Evolutionary conservation across 2,329 filamentous ascomycete species (phyloP), one percentile per base, ranked within the genome.

Genomic region (Aureobasidium sp.): DNA sequence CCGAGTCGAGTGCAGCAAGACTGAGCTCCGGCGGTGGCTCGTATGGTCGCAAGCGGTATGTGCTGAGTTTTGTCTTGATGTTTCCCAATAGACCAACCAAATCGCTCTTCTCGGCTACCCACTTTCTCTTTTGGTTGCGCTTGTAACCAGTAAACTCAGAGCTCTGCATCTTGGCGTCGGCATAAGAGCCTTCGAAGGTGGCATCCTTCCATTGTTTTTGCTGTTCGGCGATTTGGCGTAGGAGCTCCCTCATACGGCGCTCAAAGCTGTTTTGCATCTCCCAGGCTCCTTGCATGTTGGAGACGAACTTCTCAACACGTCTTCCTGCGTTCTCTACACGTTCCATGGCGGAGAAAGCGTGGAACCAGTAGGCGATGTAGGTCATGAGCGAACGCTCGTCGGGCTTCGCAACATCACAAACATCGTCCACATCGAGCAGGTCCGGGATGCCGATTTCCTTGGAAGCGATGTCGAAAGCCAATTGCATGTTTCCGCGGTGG

Each of bases 341-440:
- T 78, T 99, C 94, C 87, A 99, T 95, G 72, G 97, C 93, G 34
- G 93, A 97, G 74, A 99, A 99, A 69, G 94, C 94, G 73, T 99
- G 94, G 82, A 99, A 99, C 94, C 94, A 99, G 80, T 99, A 99
- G 66, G 94, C 94, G 70, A 99, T 99, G 75, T 99, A 99, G 0
- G 94, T 99, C 94, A 99, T 99, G 73, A 99, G 82, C 74, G 90
- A 95, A 69, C 91, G 87, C 76, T 99, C 94, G 73, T 99, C 94
- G 27, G 94, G 94, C 77, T 94, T 95, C 27, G 91, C 84, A 32
- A 99, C 93, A 73, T 99, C 94, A 74, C 91, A 96, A 23, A 99
- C 94, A 78, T 99, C 94, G 76, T 99, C 94, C 15, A 97, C 94
- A 74, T 99, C 94, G 63, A 99, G 83, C 73, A 99, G 81, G 70